Conservation (phyloP, 1,284 basidiomycete genomes). For the Ustilago tritici region DNA sequence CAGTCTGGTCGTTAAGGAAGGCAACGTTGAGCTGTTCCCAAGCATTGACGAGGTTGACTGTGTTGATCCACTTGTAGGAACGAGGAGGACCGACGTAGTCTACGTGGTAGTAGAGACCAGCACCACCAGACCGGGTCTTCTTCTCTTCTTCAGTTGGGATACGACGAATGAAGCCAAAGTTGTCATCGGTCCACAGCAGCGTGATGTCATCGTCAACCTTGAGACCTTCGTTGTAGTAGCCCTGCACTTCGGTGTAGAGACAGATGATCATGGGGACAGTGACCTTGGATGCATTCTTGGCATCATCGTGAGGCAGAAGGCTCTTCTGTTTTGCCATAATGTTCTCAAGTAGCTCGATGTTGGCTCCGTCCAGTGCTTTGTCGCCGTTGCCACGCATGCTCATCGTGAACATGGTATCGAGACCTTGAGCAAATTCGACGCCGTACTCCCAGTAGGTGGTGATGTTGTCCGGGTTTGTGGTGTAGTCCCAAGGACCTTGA, state of each 20-base stretch:
- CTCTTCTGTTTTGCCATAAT: conserved; percentile 76
- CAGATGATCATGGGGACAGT: conserved; percentile 77
- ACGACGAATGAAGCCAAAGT: conserved; percentile 68
- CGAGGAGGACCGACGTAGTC: conserved; percentile 69
- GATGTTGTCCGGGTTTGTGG: conserved; percentile 73
- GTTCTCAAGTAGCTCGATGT: conserved; percentile 34
- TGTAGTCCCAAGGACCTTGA: conserved; percentile 76
- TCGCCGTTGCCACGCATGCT: conserved; percentile 78
- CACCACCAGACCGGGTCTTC: conserved; percentile 75
- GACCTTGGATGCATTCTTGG: conserved; percentile 73
- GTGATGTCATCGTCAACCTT: conserved; percentile 59
- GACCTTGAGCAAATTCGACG: conserved; percentile 74
- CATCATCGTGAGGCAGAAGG: conserved; percentile 72
- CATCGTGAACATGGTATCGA: conserved; percentile 76
- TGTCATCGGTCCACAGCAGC: conserved; percentile 72
- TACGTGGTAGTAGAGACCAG: conserved; percentile 78
- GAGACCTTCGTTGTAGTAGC: conserved; percentile 77
- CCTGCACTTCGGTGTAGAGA: conserved; percentile 77
- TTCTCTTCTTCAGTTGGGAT: conserved; percentile 73
- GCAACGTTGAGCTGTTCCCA: conserved; percentile 52
- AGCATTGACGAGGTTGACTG: conserved; percentile 53
- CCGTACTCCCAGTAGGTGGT: conserved; percentile 76
- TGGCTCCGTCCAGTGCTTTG: conserved; percentile 32
- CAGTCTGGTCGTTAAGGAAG: conserved; percentile 54
- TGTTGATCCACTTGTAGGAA: conserved; percentile 71